Percentiles rank a stretch among this genome's conserved stretches.
phyloP scores from a whole-genome alignment of 2,329 filamentous ascomycete species.

The Albophoma yamanashiensis region DNA sequence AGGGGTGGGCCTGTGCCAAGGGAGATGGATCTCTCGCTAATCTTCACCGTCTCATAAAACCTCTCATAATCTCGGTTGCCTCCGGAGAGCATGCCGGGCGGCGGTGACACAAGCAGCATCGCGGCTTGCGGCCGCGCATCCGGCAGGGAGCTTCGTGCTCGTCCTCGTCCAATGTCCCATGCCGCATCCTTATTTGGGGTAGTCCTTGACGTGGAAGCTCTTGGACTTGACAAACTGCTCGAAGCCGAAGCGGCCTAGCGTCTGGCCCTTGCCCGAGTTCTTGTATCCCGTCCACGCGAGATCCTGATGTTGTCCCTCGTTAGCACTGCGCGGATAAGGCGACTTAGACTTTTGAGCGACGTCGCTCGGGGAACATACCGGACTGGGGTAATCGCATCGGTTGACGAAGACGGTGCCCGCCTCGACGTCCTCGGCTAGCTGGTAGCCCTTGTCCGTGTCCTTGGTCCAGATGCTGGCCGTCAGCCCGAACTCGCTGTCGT shows the following conservation, averaged over 20 bases:
- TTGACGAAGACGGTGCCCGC: constrained; percentile 96
- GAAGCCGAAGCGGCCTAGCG: constrained; percentile 80
- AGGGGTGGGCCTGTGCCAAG: neutral
- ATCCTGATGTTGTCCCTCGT: constrained; percentile 41
- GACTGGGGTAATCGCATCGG: constrained; percentile 82
- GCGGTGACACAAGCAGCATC: neutral
- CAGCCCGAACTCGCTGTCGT: constrained; percentile 86
- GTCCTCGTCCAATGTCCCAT: neutral
- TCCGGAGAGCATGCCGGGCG: neutral
- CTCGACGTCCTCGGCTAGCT: constrained; percentile 71
- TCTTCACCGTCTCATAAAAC: neutral
- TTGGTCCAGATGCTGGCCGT: constrained; percentile 98
- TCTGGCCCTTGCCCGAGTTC: constrained; percentile 87
- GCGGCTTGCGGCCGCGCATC: neutral
- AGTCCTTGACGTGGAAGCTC: constrained; percentile 88
- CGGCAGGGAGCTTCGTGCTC: neutral
- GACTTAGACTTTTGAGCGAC: neutral
- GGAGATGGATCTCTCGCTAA: constrained; percentile 1
- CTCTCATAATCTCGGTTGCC: neutral
- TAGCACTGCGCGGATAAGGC: neutral
- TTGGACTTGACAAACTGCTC: constrained; percentile 95
- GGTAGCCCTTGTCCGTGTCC: constrained; percentile 63
- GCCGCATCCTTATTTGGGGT: constrained; percentile 50
- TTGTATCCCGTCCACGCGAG: constrained; percentile 98
- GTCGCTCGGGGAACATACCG: constrained; percentile 47